Base-by-base conservation (phyloP, 768 basidiomycete genomes). In the Leccinellum albellum region DNA sequence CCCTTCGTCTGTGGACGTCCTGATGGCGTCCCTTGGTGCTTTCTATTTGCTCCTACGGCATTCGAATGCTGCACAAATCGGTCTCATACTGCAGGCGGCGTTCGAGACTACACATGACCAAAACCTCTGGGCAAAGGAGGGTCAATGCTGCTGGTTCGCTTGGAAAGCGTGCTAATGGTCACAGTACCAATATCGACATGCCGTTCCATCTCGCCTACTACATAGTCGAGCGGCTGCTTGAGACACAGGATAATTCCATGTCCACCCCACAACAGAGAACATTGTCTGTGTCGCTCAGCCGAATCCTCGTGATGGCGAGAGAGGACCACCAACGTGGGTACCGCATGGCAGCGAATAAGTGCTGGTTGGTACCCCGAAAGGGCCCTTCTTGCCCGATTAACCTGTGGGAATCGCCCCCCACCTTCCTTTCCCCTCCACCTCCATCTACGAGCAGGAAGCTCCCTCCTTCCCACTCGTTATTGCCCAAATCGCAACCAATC, bases 101-200 rank as follows among this genome's bases (percentile, higher is more conserved):
- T 84, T 91, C 55, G 83, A 86, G 60, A 84, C 79, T 12, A 31
- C 94, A 37, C 84, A 90, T 44, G 74, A 78, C 10, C 72, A 79
- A 8, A 68, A 77, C 26, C 80, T 81, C 23, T 97, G 94, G 94
- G 66, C 64, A 17, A 82, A 84, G 58, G 62, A 80, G 1, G 81
- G 84, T 7, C 85, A 92, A 64, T 95, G 87, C 66, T 82, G 85
- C 54, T 98, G 94, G 94, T 78, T 92, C 56, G 83, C 87, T 13
- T 82, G 85, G 56, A 86, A 82, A 65, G 79, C 83, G 6, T 85
- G 85, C n/a, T 87, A 91, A 64, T 95, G 91, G 89, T 82, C 90
- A 6, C 91, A 90, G 66, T 92, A 95, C 61, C 95, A 95, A 68
- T 95, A 95, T 71, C 88, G 95, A 24, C 96, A 91, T 65, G 88